Evolutionary conservation across 2,329 filamentous ascomycete species (phyloP).

Genomic region (Scedosporium aurantiacum): DNA sequence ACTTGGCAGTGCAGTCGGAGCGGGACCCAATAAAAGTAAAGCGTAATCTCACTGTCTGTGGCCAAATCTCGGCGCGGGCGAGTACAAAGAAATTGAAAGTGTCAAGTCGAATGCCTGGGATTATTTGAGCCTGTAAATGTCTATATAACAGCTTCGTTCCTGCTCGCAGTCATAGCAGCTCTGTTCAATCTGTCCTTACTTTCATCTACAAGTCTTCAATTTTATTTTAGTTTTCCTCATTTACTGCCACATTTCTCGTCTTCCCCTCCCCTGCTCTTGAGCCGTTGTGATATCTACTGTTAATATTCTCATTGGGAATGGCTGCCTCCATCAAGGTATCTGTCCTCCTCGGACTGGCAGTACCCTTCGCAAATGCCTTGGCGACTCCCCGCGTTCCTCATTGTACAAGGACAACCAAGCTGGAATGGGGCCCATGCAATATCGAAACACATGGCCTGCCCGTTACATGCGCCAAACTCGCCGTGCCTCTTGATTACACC

Average conservation of each 20-base stretch:
- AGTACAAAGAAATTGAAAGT: neutral
- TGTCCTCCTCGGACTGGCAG: neutral
- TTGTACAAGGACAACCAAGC: neutral
- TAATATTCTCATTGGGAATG: too few species aligned
- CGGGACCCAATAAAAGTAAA: neutral
- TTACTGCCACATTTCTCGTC: too few species aligned
- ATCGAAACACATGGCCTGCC: neutral
- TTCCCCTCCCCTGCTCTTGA: too few species aligned
- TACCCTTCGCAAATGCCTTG: neutral
- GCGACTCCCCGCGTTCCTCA: neutral
- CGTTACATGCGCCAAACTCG: constrained; percentile 23
- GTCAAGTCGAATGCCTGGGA: neutral
- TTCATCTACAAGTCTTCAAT: too few species aligned
- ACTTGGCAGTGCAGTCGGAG: neutral
- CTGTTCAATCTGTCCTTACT: too few species aligned
- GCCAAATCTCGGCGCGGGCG: neutral
- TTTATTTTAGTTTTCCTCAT: too few species aligned
- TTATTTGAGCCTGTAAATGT: too few species aligned
- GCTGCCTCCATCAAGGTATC: neutral
- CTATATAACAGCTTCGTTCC: too few species aligned
- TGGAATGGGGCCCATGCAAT: neutral
- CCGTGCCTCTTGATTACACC: constrained; percentile 29
- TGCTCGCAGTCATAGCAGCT: too few species aligned
- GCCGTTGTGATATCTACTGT: too few species aligned
- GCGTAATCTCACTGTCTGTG: neutral